Percentiles rank a stretch among this genome's conserved stretches.
Evolutionary conservation across 2,329 filamentous ascomycete species (phyloP).

Genomic region (Tolypocladium cylindrosporum): DNA sequence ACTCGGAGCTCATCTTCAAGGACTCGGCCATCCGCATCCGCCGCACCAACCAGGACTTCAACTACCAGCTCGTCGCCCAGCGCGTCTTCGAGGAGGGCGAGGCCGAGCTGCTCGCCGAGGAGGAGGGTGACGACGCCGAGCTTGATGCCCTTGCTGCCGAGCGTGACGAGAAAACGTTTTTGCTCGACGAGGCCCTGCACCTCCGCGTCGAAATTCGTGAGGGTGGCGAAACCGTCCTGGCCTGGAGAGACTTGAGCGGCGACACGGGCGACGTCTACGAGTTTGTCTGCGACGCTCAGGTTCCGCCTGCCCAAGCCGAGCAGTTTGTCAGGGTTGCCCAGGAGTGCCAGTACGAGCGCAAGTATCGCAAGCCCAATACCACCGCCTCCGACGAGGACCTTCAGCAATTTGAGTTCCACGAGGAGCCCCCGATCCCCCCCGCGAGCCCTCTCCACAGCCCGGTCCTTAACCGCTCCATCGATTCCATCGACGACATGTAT

Average conservation of each 20-base stretch:
- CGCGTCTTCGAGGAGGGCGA: slow-evolving; percentile 96
- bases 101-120: slow-evolving; percentile 80
- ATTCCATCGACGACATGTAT: slow-evolving; percentile 48
- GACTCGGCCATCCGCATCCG: slow-evolving; percentile 89
- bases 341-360: slow-evolving; percentile 96
- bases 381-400: slow-evolving; percentile 76
- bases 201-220: slow-evolving; percentile 77
- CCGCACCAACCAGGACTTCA: slow-evolving; percentile 85
- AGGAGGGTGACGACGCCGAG: slow-evolving; percentile 73
- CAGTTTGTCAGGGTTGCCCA: slow-evolving; percentile 75
- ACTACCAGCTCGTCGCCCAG: slow-evolving; percentile 95
- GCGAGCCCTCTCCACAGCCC: slow-evolving; percentile 55
- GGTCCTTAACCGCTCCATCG: slow-evolving; percentile 40
- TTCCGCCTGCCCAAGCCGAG: slow-evolving; percentile 59
- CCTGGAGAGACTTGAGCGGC: slow-evolving; percentile 90
- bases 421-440: slow-evolving; percentile 52
- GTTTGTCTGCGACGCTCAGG: slow-evolving; percentile 80
- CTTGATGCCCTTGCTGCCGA: slow-evolving; percentile 66
- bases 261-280: slow-evolving; percentile 95
- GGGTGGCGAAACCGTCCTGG: slow-evolving; percentile 74
- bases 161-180: slow-evolving; percentile 93
- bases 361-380: slow-evolving; percentile 71
- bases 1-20: slow-evolving; percentile 98
- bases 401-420: slow-evolving; percentile 68
- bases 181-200: slow-evolving; percentile 85